Conservation (phyloP, 768 basidiomycete genomes). For the Royoungia palumana region DNA sequence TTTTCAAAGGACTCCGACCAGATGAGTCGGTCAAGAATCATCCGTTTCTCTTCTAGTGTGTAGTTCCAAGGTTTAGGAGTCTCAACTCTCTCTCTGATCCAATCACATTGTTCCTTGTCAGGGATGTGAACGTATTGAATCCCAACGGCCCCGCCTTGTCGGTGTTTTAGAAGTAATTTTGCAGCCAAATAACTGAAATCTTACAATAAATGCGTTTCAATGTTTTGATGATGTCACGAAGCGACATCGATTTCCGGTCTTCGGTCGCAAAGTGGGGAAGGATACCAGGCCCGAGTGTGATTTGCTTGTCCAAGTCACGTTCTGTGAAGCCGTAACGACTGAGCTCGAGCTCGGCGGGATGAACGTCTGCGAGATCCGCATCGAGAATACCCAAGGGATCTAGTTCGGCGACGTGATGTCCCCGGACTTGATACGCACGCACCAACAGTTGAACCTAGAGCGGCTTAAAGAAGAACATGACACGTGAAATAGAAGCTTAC, state of each 20-base stretch:
- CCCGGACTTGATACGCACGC: conserved; percentile 98
- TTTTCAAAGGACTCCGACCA: conserved; percentile 99
- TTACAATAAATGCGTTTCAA: conserved; percentile 92
- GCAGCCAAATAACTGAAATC: conserved; percentile 26
- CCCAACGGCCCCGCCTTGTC: conserved; percentile 77
- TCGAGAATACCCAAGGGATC: conserved; percentile 94
- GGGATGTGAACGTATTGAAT: conserved; percentile 96
- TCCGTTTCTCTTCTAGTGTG: conserved; percentile 95
- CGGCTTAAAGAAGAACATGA: not conserved
- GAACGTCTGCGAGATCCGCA: conserved; percentile 73
- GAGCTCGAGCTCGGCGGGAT: conserved; percentile 88
- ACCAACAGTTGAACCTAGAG: conserved; percentile 92
- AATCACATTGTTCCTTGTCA: conserved; percentile 98
- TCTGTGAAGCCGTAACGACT: conserved; percentile 95
- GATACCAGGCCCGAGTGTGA: conserved; percentile 93
- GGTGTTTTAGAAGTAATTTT: conserved; percentile 4
- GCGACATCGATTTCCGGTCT: conserved; percentile 81
- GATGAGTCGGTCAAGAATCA: conserved; percentile 98
- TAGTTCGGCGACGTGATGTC: conserved; percentile 92
- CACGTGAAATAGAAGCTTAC: conserved; percentile 38
- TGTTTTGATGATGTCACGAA: conserved; percentile 87
- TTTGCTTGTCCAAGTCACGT: conserved; percentile 90
- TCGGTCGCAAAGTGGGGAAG: conserved; percentile 91
- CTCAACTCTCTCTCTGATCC: conserved; percentile 96
- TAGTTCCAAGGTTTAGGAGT: conserved; percentile 97